Conservation (phyloP, 2,329 filamentous ascomycete species). For the Botryosphaeria agaves region DNA sequence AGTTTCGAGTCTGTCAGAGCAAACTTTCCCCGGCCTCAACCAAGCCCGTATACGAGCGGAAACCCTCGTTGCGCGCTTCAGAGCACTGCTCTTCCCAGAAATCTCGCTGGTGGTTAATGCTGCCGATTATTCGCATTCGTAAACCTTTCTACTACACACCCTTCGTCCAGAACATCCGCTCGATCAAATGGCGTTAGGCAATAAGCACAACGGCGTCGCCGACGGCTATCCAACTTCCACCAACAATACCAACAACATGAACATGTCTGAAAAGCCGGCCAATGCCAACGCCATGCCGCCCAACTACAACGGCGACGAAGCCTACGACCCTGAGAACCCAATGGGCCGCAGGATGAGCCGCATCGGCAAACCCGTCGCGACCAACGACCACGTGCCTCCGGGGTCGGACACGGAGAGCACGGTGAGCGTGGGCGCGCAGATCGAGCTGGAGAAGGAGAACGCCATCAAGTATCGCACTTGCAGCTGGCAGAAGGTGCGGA, state of each 20-base stretch:
- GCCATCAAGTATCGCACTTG: constrained; percentile 86
- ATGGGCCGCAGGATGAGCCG: constrained; percentile 21
- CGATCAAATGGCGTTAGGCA: constrained; percentile 33
- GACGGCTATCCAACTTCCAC: constrained; percentile 5
- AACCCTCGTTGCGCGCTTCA: constrained; percentile 4
- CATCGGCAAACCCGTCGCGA: constrained; percentile 20
- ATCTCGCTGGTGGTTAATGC: constrained; percentile 19
- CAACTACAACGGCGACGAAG: constrained; percentile 9
- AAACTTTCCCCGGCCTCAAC: too few relatives aligned
- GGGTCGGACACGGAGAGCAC: constrained; percentile 21
- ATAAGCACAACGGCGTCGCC: constrained; percentile 4
- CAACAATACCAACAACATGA: not conserved
- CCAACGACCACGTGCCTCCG: too few relatives aligned
- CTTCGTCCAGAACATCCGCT: constrained; percentile 25
- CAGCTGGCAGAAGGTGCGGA: constrained; percentile 62
- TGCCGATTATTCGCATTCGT: constrained; percentile 13
- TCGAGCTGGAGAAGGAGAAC: constrained; percentile 58
- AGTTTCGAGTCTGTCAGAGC: too few relatives aligned
- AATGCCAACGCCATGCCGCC: constrained; percentile 7
- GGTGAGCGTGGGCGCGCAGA: constrained; percentile 43
- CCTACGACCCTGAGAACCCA: constrained; percentile 15
- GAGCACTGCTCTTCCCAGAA: not conserved
- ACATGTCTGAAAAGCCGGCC: constrained; percentile 4
- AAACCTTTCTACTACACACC: constrained; percentile 21
- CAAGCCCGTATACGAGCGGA: constrained; percentile 5